Percentiles rank a stretch among this genome's conserved stretches.
Evolutionary conservation across 345 rosid genomes (phyloP).

Genomic region (Hibiscus trionum): DNA sequence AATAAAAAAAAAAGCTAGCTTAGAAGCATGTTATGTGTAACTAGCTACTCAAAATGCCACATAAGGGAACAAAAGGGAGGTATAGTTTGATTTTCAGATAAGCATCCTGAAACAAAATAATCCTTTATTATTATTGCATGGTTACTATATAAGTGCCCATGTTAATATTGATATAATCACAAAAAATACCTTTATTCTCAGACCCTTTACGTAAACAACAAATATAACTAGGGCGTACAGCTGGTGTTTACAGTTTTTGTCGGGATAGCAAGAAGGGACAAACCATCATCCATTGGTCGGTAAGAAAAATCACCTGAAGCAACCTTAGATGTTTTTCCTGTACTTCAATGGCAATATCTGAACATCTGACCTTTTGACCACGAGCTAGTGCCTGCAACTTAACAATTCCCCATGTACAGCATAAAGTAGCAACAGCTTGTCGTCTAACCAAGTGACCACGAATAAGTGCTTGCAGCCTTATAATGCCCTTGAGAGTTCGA

Average conservation of each 20-base stretch:
- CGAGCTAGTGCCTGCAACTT: slow-evolving; percentile 66
- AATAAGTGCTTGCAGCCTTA: slow-evolving; percentile 62
- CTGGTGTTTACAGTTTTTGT: background rate
- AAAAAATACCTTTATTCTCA: background rate
- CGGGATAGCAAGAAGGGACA: background rate
- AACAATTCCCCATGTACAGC: slow-evolving; percentile 48
- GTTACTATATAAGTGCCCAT: background rate
- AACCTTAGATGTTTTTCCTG: slow-evolving; percentile 18
- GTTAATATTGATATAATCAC: background rate
- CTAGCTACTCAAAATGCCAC: background rate
- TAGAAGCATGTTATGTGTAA: slow-evolving; percentile 1
- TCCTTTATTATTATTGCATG: background rate
- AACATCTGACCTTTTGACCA: slow-evolving; percentile 39
- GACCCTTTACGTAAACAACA: background rate
- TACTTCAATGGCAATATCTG: slow-evolving; percentile 26
- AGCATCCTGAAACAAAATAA: too few species aligned
- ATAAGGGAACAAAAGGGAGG: too few species aligned
- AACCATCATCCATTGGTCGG: background rate
- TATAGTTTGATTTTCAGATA: too few species aligned
- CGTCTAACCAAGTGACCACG: slow-evolving; percentile 80
- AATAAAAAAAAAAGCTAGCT: background rate
- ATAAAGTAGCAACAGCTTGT: slow-evolving; percentile 72
- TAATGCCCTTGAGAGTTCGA: slow-evolving; percentile 43
- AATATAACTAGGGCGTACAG: background rate
- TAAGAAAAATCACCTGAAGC: slow-evolving; percentile 23